phyloP scores from a whole-genome alignment of 345 rosid genomes.

The Pistacia atlantica region DNA sequence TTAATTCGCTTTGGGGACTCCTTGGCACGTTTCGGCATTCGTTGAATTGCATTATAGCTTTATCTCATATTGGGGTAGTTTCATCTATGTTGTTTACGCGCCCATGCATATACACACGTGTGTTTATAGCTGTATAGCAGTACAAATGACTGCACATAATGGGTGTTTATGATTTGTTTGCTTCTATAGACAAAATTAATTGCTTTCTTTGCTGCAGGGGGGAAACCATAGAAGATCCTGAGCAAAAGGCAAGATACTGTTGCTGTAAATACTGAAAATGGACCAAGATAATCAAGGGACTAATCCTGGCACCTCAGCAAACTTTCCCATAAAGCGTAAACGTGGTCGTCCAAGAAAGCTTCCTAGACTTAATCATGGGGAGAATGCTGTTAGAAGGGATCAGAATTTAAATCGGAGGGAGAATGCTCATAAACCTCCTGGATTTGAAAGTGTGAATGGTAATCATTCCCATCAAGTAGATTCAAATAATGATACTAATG shows the following conservation, averaged over 20 bases:
- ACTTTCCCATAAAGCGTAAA: slow-evolving; percentile 57
- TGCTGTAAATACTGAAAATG: slow-evolving; percentile 33
- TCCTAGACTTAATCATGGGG: slow-evolving; percentile 35
- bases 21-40: too few relatives aligned
- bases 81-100: too few relatives aligned
- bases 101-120: not conserved
- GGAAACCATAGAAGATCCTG: slow-evolving; percentile 10
- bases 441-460: slow-evolving; percentile 33
- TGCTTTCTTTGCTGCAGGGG: slow-evolving; percentile 19
- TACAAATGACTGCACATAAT: not conserved
- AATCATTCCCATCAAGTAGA: slow-evolving; percentile 36
- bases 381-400: slow-evolving; percentile 24
- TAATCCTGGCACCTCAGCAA: slow-evolving; percentile 44
- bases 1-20: not conserved
- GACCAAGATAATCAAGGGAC: slow-evolving; percentile 47
- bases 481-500: slow-evolving; percentile 31
- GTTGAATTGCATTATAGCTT: too few relatives aligned
- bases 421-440: slow-evolving; percentile 39
- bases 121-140: not conserved
- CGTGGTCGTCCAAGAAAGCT: slow-evolving; percentile 90
- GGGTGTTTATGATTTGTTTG: not conserved
- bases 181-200: slow-evolving; percentile 8
- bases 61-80: too few relatives aligned
- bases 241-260: slow-evolving; percentile 11
- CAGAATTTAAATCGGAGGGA: slow-evolving; percentile 32